Conservation (phyloP, 352 stramenopile genomes). For the Paralagenidium karlingii region DNA sequence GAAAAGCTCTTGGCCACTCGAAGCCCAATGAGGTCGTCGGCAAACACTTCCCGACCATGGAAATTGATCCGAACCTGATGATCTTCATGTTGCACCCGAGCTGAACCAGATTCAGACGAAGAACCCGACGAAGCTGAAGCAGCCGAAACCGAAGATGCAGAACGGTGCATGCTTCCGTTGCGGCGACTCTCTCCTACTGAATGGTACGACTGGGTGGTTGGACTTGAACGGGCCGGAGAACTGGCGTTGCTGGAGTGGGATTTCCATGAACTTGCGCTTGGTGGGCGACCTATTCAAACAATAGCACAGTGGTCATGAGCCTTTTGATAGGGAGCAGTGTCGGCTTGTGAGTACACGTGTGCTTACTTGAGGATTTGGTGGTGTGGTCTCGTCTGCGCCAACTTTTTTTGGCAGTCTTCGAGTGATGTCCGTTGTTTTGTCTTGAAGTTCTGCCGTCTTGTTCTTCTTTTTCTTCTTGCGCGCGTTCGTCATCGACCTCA, state of each 20-base stretch:
- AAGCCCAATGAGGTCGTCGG: slow-evolving; percentile 61
- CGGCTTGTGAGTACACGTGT: no score
- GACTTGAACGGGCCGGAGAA: neutral
- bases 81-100: slow-evolving; percentile 16
- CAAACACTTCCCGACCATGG: slow-evolving; percentile 56
- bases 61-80: slow-evolving; percentile 53
- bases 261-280: slow-evolving; percentile 6
- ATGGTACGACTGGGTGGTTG: slow-evolving; percentile 1
- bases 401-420: no score
- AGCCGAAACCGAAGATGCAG: neutral
- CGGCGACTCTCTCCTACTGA: neutral
- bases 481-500: slow-evolving; percentile 6
- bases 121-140: neutral
- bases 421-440: no score
- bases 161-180: neutral
- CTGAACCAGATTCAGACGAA: neutral
- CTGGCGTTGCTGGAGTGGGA: neutral
- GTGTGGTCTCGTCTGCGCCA: no score
- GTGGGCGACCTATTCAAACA: no score
- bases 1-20: slow-evolving; percentile 79
- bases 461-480: no score
- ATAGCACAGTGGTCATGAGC: no score
- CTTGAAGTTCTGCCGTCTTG: no score
- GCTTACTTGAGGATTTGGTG: no score
- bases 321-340: no score